phyloP scores from a whole-genome alignment of 441 rosid species.

The Jatropha multifida region DNA sequence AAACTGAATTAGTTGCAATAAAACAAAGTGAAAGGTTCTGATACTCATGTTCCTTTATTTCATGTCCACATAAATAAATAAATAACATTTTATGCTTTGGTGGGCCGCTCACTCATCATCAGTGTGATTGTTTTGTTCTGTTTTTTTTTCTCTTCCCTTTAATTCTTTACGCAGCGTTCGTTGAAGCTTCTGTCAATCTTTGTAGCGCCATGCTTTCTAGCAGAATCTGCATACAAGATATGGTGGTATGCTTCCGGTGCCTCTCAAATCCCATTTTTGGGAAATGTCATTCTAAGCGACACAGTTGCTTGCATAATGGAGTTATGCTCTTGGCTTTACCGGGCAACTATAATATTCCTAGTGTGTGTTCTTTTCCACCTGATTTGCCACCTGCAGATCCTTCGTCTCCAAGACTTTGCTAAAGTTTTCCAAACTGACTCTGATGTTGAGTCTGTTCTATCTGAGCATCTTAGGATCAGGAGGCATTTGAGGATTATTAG shows the following conservation, averaged over 20 bases:
- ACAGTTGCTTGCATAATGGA: slow-evolving; percentile 80
- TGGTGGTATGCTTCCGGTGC: slow-evolving; percentile 99
- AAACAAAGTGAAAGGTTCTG: not conserved
- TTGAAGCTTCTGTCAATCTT: slow-evolving; percentile 63
- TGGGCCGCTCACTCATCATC: not conserved
- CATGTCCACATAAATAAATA: not conserved
- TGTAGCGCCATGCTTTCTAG: slow-evolving; percentile 71
- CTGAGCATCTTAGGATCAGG: slow-evolving; percentile 81
- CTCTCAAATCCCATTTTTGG: slow-evolving; percentile 84
- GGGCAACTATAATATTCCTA: slow-evolving; percentile 71
- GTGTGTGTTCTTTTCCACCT: slow-evolving; percentile 84
- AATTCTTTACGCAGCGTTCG: slow-evolving; percentile 65
- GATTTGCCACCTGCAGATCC: slow-evolving; percentile 87
- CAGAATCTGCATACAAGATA: slow-evolving; percentile 76
- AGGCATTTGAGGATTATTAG: slow-evolving; percentile 86
- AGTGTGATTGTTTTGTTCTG: no score
- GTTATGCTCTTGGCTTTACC: slow-evolving; percentile 86
- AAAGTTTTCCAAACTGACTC: slow-evolving; percentile 64
- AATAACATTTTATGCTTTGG: not conserved
- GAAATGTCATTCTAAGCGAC: slow-evolving; percentile 72
- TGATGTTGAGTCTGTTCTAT: slow-evolving; percentile 66
- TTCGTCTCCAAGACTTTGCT: slow-evolving; percentile 86
- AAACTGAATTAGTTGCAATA: not conserved
- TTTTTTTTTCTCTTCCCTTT: not conserved
- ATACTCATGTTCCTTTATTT: not conserved